phyloP scores from a whole-genome alignment of 2,329 filamentous ascomycete species.

The Colletotrichum destructivum region DNA sequence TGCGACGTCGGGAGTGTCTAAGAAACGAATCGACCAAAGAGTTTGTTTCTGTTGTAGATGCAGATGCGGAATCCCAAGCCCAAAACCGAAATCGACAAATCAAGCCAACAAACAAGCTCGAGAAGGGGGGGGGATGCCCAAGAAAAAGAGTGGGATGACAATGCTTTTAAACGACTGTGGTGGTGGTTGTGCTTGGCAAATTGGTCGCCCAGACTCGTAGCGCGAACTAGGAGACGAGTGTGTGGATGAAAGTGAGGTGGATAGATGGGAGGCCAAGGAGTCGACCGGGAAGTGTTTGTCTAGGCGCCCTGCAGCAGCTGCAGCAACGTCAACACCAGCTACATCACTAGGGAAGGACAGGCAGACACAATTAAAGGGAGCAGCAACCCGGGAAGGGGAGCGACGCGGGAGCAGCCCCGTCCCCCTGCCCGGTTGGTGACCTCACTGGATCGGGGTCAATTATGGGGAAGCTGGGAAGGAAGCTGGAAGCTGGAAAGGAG shows the following conservation, averaged over 20 bases:
- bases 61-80: constrained; percentile 10
- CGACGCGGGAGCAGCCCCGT: constrained; percentile 7
- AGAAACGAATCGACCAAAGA: constrained; percentile 1
- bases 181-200: constrained; percentile 29
- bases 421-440: constrained; percentile 17
- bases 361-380: too few relatives aligned
- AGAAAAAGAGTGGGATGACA: constrained; percentile 37
- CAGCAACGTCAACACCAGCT: too few relatives aligned
- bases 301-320: constrained; percentile 23
- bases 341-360: constrained; percentile 6
- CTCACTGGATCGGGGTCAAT: constrained; percentile 24
- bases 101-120: constrained; percentile 11
- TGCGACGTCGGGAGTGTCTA: neutral
- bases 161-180: constrained; percentile 30
- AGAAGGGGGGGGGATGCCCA: constrained; percentile 5
- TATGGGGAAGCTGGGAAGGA: constrained; percentile 6
- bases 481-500: constrained; percentile 2
- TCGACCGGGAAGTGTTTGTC: constrained; percentile 11
- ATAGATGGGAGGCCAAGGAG: constrained; percentile 7
- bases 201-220: constrained; percentile 29
- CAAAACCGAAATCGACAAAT: constrained; percentile 23
- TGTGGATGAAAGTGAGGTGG: neutral
- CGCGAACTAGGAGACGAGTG: constrained; percentile 12
- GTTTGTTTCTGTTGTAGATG: constrained; percentile 5
- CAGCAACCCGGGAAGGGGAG: constrained; percentile 1